These are phyloP conservation scores for Anthoceros angustus DNA, from an alignment of 225 moss, liverwort and hornwort species.

Conservation along the genomic window DNA sequence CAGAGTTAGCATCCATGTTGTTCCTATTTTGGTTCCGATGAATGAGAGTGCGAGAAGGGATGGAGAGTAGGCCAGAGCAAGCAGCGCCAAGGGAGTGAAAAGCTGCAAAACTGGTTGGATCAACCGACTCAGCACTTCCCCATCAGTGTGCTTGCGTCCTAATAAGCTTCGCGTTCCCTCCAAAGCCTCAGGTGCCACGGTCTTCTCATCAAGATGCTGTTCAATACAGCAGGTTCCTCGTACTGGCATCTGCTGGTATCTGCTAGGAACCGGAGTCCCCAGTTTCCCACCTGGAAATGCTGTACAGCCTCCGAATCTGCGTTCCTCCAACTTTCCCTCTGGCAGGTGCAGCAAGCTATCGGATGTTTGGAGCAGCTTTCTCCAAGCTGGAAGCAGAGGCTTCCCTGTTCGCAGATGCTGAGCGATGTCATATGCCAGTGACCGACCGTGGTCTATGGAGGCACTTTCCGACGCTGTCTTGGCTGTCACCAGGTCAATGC, in stretches of 20 bases:
- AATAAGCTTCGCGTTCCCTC: background rate
- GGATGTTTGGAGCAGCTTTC: background rate
- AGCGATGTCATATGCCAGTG: conserved; percentile 7
- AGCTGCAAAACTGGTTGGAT: conserved; percentile 12
- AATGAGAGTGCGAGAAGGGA: conserved; percentile 11
- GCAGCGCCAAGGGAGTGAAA: conserved; percentile 1
- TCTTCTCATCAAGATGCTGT: too few relatives aligned
- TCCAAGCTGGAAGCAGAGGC: conserved; percentile 7
- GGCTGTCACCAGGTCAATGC: conserved; percentile 5
- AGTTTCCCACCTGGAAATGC: conserved; percentile 3
- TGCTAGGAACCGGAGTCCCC: too few relatives aligned
- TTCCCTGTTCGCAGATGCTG: conserved; percentile 6
- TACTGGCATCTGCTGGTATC: background rate
- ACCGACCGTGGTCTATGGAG: conserved; percentile 11
- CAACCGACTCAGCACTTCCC: conserved; percentile 12
- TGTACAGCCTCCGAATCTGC: conserved; percentile 1
- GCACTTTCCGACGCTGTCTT: conserved; percentile 9
- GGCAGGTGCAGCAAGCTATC: background rate
- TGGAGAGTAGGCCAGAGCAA: conserved; percentile 6
- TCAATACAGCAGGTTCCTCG: too few relatives aligned
- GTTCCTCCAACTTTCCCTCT: background rate
- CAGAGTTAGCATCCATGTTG: background rate
- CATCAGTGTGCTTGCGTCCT: background rate
- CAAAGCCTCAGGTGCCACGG: background rate
- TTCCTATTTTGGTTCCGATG: conserved; percentile 8